Evolutionary conservation across 192 early-diverging fungal species (phyloP), one percentile per base, ranked within the genome.

Genomic region (Entomortierella chlamydospora): DNA sequence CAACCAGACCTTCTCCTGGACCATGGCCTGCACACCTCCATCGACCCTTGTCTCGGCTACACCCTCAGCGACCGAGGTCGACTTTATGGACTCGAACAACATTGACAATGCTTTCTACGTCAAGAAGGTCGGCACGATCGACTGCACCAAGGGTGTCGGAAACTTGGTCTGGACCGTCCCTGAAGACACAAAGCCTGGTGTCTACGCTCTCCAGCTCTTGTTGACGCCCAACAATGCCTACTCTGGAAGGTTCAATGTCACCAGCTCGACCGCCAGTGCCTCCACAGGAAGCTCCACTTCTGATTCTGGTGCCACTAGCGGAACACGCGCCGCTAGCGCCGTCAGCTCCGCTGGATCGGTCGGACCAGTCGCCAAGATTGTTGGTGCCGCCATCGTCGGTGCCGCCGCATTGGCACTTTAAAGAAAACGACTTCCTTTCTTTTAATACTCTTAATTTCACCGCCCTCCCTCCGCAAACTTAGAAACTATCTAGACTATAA

Each of bases 31-130:
- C 37, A 70, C 68, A 9, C 22, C 61, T 23, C 68, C 68, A 45
- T 64, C 65, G 0, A 65, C 76, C 18, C 63, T 79, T 26, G 41
- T 60, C 57, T 79, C 76, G 0, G 68, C 55, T 5, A 79, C 76
- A 18, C 68, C 76, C 20, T 39, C 59, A 3, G 76, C 67, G 0
- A 79, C 76, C 11, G 76, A 79, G 45, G 76, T 79, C 20, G 76
- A 79, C 29, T 79, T 79, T 42, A 79, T 79, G 76, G 76, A 79
- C 42, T 79, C 76, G 50, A 79, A 79, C 68, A 79, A 79, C 63
- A 79, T 79, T 43, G 68, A 70, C 29, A 79, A 79, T 49, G 76
- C 76, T 8, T 79, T 79, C 52, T 79, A 70, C 56, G 76, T 79
- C 76, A 79, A 79, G 76, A 79, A 79, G 58, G 76, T 79, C 63